These are phyloP conservation scores for Macaranga tanarius DNA, from an alignment of 441 rosid genomes.

Conservation along the genomic window DNA sequence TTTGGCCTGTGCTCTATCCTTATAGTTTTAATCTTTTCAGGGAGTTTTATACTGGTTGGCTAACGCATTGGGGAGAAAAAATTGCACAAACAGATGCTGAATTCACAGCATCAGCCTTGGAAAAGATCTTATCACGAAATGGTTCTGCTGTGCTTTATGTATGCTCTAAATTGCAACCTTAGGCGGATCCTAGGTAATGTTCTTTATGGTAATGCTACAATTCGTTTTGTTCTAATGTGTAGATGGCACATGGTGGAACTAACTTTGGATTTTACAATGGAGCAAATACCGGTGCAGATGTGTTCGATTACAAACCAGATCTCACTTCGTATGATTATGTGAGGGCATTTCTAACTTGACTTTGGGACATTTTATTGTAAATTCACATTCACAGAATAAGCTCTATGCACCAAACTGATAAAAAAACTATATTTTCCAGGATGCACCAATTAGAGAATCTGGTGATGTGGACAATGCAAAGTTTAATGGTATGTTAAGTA, in stretches of 20 bases:
- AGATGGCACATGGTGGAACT: slow-evolving; percentile 99
- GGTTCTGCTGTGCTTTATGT: slow-evolving; percentile 97
- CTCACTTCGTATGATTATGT: slow-evolving; percentile 97
- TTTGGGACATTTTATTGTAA: not conserved
- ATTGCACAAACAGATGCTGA: slow-evolving; percentile 63
- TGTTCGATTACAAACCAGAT: slow-evolving; percentile 82
- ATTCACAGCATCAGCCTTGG: slow-evolving; percentile 66
- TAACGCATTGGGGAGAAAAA: slow-evolving; percentile 96
- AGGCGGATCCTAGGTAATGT: slow-evolving; percentile 18
- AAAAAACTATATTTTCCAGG: slow-evolving; percentile 47
- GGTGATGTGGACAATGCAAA: slow-evolving; percentile 82
- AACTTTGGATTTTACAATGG: slow-evolving; percentile 96
- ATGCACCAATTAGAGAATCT: slow-evolving; percentile 88
- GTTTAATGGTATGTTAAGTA: slow-evolving; percentile 52
- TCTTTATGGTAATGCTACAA: slow-evolving; percentile 15
- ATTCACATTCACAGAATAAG: slow-evolving; percentile 3
- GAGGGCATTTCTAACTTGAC: slow-evolving; percentile 24
- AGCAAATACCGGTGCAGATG: slow-evolving; percentile 71
- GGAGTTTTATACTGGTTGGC: slow-evolving; percentile 98
- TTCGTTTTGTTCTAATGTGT: slow-evolving; percentile 23
- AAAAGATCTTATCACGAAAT: slow-evolving; percentile 68
- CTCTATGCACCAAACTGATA: slow-evolving; percentile 21
- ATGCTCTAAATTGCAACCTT: slow-evolving; percentile 29
- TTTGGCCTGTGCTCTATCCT: slow-evolving; percentile 18
- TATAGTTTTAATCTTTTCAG: slow-evolving; percentile 38